Evolutionary conservation across 371 early-diverging fungal genomes (phyloP).

Genomic region (Rhizopus stolonifer): DNA sequence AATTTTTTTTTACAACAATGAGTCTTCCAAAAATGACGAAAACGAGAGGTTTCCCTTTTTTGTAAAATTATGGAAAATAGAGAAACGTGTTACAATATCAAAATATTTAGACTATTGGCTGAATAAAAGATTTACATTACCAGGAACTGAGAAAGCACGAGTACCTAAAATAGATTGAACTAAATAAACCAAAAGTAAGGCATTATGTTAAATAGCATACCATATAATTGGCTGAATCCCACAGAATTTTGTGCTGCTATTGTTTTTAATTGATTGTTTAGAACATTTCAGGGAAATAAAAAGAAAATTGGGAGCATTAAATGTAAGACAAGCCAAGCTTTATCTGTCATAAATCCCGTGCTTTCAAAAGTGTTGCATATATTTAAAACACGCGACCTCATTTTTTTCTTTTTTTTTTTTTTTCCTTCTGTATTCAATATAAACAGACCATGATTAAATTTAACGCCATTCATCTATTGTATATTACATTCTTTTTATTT

Average conservation of each 20-base stretch:
- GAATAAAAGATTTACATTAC: slow-evolving; percentile 5
- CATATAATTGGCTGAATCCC: not conserved
- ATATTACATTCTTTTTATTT: not conserved
- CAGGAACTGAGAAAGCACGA: not conserved
- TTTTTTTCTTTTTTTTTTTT: not conserved
- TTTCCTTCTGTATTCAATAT: not conserved
- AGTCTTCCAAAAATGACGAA: too few relatives aligned
- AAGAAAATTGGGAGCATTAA: not conserved
- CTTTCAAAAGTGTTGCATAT: not conserved
- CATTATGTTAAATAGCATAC: too few relatives aligned
- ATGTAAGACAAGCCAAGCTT: slow-evolving; percentile 3
- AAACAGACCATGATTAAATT: not conserved
- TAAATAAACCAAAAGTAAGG: not conserved
- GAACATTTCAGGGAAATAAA: not conserved
- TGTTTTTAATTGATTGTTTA: not conserved
- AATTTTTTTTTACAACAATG: too few relatives aligned
- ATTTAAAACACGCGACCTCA: not conserved
- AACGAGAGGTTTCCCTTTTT: not conserved
- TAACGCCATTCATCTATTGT: not conserved
- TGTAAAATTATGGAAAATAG: not conserved
- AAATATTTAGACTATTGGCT: slow-evolving; percentile 2
- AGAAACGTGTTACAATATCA: not conserved
- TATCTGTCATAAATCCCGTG: slow-evolving; percentile 4
- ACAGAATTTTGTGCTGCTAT: not conserved
- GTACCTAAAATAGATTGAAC: not conserved